Conservation (phyloP, 495 filamentous ascomycete species). For the Glonium stellatum region DNA sequence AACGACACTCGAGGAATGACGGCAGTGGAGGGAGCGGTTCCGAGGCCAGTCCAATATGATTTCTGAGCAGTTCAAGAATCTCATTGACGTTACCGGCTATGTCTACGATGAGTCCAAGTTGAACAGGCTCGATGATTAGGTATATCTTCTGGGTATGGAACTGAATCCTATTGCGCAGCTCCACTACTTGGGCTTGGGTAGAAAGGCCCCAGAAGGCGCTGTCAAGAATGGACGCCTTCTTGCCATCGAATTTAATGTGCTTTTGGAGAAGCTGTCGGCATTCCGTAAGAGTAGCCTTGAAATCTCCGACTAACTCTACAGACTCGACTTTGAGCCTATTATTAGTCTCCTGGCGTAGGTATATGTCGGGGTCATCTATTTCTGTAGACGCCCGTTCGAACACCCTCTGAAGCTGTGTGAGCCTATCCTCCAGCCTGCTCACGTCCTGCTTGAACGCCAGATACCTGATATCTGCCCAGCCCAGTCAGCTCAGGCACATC, state of each 20-base stretch:
- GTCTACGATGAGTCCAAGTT: conserved; percentile 5
- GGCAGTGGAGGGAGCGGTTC: not conserved
- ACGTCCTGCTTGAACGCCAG: conserved; percentile 1
- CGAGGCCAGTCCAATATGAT: not conserved
- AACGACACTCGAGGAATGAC: not conserved
- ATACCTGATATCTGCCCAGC: conserved; percentile 2
- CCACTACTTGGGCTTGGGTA: conserved; percentile 3
- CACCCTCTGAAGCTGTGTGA: conserved; percentile 1
- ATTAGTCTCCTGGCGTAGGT: not conserved
- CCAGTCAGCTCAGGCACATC: not conserved
- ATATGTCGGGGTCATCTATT: too few species aligned
- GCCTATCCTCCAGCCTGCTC: not conserved
- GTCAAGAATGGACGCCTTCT: conserved; percentile 3
- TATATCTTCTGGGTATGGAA: conserved; percentile 12
- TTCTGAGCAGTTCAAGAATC: conserved; percentile 4
- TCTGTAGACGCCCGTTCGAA: not conserved
- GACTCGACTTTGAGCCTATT: conserved; percentile 7
- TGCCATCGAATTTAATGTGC: conserved; percentile 10
- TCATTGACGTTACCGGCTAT: conserved; percentile 6
- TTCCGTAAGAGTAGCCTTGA: conserved; percentile 3
- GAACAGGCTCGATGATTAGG: conserved; percentile 9
- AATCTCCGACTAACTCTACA: conserved; percentile 6
- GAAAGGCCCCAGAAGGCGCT: conserved; percentile 6
- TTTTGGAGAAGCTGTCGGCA: conserved; percentile 9
- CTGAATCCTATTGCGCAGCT: conserved; percentile 10